A percentile compares a stretch with the other conserved stretches of the same genome.
phyloP scores from a whole-genome alignment of 208 protist genomes.

The Phytomonas serpens region DNA sequence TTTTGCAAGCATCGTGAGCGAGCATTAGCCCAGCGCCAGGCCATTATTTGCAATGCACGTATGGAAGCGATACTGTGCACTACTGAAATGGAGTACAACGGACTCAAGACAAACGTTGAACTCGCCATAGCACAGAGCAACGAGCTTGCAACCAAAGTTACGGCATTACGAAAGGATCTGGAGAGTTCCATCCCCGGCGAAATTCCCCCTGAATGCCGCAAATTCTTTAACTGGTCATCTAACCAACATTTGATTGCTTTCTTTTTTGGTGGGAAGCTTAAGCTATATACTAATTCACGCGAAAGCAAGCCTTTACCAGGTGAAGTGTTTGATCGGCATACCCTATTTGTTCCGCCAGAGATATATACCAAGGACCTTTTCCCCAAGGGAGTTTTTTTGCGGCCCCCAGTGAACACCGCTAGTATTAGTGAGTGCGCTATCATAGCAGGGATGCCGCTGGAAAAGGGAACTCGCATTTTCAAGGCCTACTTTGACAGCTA shows the following conservation, averaged over 20 bases:
- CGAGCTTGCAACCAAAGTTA: slow-evolving; percentile 65
- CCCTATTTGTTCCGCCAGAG: slow-evolving; percentile 43
- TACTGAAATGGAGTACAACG: slow-evolving; percentile 93
- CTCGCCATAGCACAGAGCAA: slow-evolving; percentile 74
- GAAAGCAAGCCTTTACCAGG: slow-evolving; percentile 75
- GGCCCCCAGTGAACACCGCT: slow-evolving; percentile 70
- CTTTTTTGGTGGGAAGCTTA: slow-evolving; percentile 88
- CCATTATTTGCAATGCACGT: slow-evolving; percentile 69
- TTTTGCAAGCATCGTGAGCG: slow-evolving; percentile 88
- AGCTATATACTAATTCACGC: slow-evolving; percentile 75
- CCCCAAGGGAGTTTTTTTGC: slow-evolving; percentile 81
- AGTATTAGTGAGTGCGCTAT: slow-evolving; percentile 84
- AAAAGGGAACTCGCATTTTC: slow-evolving; percentile 82
- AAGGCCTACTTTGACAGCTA: slow-evolving; percentile 82
- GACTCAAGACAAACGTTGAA: slow-evolving; percentile 84
- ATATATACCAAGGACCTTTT: slow-evolving; percentile 29
- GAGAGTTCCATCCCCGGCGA: slow-evolving; percentile 66
- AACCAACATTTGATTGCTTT: slow-evolving; percentile 80
- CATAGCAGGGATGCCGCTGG: slow-evolving; percentile 47
- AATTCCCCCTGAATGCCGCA: slow-evolving; percentile 74
- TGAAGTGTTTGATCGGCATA: slow-evolving; percentile 77
- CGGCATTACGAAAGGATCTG: slow-evolving; percentile 50
- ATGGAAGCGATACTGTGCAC: slow-evolving; percentile 90
- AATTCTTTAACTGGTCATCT: slow-evolving; percentile 92
- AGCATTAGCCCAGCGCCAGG: slow-evolving; percentile 66